phyloP scores from a whole-genome alignment of 2,329 filamentous ascomycete species.

The Fusarium sp. region DNA sequence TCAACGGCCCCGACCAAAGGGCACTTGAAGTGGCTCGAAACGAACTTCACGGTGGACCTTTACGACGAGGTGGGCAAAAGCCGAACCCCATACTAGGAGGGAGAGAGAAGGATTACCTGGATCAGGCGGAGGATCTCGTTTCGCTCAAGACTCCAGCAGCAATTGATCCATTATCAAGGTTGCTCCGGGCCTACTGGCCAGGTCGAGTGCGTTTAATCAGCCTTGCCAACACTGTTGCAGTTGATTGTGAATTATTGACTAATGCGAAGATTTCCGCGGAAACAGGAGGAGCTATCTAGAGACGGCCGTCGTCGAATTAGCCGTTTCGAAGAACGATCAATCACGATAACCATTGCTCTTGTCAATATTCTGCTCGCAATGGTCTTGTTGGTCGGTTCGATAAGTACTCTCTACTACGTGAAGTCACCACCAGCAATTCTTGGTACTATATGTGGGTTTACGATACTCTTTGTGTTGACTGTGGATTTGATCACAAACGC shows the following conservation, averaged over 20 bases:
- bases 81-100: background rate
- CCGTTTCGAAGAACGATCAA: slow-evolving; percentile 1
- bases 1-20: background rate
- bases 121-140: background rate
- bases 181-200: background rate
- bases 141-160: background rate
- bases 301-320: background rate
- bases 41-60: background rate
- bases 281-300: background rate
- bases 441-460: slow-evolving; percentile 11
- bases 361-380: background rate
- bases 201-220: background rate
- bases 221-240: rapidly evolving
- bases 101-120: background rate
- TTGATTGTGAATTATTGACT: background rate
- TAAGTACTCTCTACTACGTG: slow-evolving; percentile 4
- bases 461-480: slow-evolving; percentile 3
- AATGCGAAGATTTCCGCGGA: rapidly evolving
- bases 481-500: slow-evolving; percentile 9
- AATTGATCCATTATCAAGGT: background rate
- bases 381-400: background rate
- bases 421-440: background rate
- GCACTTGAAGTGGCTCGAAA: background rate
- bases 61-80: rapidly evolving
- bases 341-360: background rate